Evolutionary conservation across 1,139 yeast species (phyloP).

Genomic region (Pichia kudriavzevii): DNA sequence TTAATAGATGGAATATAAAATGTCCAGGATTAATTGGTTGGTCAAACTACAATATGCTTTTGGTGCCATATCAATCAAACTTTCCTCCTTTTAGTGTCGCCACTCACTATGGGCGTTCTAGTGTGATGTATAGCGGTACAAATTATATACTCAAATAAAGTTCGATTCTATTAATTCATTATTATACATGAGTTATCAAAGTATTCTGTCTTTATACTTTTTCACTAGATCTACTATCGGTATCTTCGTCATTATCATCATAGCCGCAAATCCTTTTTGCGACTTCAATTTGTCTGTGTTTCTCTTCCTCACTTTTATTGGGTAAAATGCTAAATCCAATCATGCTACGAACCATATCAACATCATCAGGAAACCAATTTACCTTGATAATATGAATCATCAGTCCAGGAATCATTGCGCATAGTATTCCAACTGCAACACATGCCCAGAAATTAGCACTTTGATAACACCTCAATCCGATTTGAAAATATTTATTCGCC

Average conservation of each 20-base stretch:
- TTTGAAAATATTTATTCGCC: conserved; percentile 42
- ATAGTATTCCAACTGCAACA: conserved; percentile 39
- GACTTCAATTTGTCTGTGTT: conserved; percentile 4
- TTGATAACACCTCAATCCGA: conserved; percentile 50
- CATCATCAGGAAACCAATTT: conserved; percentile 44
- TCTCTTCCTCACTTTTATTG: not conserved
- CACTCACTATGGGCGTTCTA: too few relatives aligned
- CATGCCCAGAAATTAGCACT: conserved; percentile 46
- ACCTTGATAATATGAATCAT: conserved; percentile 39
- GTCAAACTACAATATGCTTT: too few relatives aligned
- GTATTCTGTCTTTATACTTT: too few relatives aligned
- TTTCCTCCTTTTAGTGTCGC: too few relatives aligned
- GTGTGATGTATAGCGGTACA: too few relatives aligned
- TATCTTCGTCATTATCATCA: conserved; percentile 1
- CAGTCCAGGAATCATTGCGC: conserved; percentile 48
- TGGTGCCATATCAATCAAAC: too few relatives aligned
- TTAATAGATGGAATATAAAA: too few relatives aligned
- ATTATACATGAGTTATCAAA: too few relatives aligned
- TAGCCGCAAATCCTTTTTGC: conserved; percentile 8
- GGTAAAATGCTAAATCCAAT: conserved; percentile 40
- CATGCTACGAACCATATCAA: conserved; percentile 48
- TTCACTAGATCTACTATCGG: too few relatives aligned
- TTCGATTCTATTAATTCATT: too few relatives aligned
- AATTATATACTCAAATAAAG: too few relatives aligned
- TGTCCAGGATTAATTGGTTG: too few relatives aligned